A percentile compares a stretch with the other conserved stretches of the same genome.
These are phyloP conservation scores for Pseudohalonectria lignicola DNA, from an alignment of 2,329 filamentous ascomycete genomes.

Conservation along the genomic window DNA sequence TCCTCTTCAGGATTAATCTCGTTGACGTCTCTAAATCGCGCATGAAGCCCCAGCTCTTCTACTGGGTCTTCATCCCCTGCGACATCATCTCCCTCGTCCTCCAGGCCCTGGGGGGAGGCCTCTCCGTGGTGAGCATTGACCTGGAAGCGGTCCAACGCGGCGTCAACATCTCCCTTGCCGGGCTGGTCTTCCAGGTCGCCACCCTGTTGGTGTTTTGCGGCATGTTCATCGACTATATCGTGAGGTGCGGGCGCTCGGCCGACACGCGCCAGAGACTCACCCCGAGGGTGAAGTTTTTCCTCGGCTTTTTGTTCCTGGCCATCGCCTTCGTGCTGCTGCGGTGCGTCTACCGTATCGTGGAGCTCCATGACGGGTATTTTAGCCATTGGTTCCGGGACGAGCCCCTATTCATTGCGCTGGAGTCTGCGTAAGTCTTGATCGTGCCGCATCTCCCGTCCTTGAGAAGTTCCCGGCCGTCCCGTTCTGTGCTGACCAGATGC, in stretches of 20 bases:
- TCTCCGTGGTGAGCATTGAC: conserved; percentile 32
- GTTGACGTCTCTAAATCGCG: conserved; percentile 26
- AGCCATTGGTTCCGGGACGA: conserved; percentile 42
- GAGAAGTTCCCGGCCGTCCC: neutral
- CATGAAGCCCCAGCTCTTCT: conserved; percentile 26
- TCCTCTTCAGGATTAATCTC: conserved; percentile 18
- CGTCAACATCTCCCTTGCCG: conserved; percentile 37
- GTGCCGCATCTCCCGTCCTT: too few relatives aligned
- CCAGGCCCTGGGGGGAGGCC: conserved; percentile 42
- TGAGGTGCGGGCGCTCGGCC: conserved; percentile 20
- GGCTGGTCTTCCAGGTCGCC: conserved; percentile 45
- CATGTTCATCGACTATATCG: conserved; percentile 35
- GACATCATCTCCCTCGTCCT: conserved; percentile 43
- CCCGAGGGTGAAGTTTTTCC: conserved; percentile 6
- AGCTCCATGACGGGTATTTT: conserved; percentile 50
- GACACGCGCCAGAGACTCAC: neutral
- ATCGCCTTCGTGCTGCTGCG: conserved; percentile 49
- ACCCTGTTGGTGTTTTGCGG: conserved; percentile 40
- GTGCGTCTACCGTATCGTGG: conserved; percentile 46
- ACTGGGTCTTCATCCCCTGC: conserved; percentile 37
- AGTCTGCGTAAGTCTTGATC: conserved; percentile 34
- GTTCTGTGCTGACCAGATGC: too few relatives aligned
- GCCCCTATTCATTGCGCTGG: conserved; percentile 39
- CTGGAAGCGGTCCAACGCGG: conserved; percentile 27
- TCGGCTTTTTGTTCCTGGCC: conserved; percentile 16